These are phyloP conservation scores for Candida ficus DNA, from an alignment of 805 yeast genomes.

Conservation along the genomic window DNA sequence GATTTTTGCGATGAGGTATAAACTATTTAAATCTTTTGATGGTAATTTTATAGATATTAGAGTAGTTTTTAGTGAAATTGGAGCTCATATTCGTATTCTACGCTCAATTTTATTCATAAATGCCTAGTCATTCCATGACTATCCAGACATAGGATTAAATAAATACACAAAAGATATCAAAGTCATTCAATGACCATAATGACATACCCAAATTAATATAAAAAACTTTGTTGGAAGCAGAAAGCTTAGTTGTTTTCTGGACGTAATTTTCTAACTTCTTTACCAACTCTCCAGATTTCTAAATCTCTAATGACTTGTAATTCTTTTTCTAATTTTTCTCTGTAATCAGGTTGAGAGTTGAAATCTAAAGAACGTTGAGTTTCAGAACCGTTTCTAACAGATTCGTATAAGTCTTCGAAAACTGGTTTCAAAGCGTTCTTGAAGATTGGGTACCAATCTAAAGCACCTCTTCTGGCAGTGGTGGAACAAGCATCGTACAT, in stretches of 20 bases:
- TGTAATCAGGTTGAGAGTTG: conserved; percentile 98
- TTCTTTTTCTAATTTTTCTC: conserved; percentile 93
- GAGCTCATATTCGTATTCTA: not conserved
- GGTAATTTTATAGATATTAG: no score
- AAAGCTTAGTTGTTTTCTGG: conserved; percentile 87
- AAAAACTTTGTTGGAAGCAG: conserved; percentile 4
- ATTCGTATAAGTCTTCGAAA: conserved; percentile 90
- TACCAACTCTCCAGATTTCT: conserved; percentile 99
- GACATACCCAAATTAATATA: conserved; percentile 14
- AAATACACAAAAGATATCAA: conserved; percentile 17
- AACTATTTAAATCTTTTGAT: no score
- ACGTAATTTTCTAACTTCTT: conserved; percentile 99
- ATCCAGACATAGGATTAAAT: conserved; percentile 14
- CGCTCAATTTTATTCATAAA: conserved; percentile 1
- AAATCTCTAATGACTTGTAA: conserved; percentile 88
- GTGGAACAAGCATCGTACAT: conserved; percentile 99
- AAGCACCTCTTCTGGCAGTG: conserved; percentile 99
- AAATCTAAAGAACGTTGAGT: conserved; percentile 97
- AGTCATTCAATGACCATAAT: conserved; percentile 28
- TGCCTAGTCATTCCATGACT: conserved; percentile 22
- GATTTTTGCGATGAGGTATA: no score
- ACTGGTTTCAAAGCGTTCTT: conserved; percentile 98
- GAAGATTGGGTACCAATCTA: conserved; percentile 99
- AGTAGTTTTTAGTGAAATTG: no score
- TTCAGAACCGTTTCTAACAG: conserved; percentile 94